Base-by-base conservation (phyloP, 2,329 filamentous ascomycete genomes). In the Curvularia eragrostidis region DNA sequence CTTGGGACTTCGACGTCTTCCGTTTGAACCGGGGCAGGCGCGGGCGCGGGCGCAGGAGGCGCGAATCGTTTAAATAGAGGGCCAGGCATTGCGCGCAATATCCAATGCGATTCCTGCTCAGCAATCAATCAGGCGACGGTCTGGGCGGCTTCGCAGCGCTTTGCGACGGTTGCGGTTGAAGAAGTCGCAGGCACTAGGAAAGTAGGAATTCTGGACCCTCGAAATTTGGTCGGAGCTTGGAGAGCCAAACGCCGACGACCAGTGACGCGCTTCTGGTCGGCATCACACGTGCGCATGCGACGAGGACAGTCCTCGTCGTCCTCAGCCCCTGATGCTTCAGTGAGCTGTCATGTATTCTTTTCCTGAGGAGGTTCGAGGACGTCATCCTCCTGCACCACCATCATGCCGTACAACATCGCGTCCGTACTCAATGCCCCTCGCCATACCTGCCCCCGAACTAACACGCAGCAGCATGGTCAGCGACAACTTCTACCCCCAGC, bases 401-500 rank as follows among this genome's bases (percentile, higher is more conserved):
- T 68, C 23, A 90, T 89, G 87, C 83, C 86, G 52, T 89, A 89
- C 81, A 89, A 89, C 69, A 89, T 90, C 74, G 87, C 87, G 85
- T 87, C 77, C 69, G 85, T 77, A 32, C 38, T 15, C 10, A 7
- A 47, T 47, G n/a, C 21, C 26, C 23, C 36, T 38, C 36, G 9
- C 44, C 30, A 48, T 46, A 28, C 41, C 10, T 24, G 43, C 30
- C 23, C 15, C 24, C 38, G 15, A 12, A 52, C 64, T 70, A 32
- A 70, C 47, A 34, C 36, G 12, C 13, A 21, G 21, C 65, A 88
- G 85, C 58, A 99, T 99, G 95, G 91, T 97, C 77, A 93, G 94
- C 85, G 95, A 99, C 83, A 97, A 96, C 85, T 99, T 99, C 88
- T 99, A 96, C 75, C 95, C 95, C 13, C 94, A 98, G 73, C 94